These are phyloP conservation scores for Termitomyces sp. DNA, from an alignment of 768 basidiomycete species.

Conservation along the genomic window DNA sequence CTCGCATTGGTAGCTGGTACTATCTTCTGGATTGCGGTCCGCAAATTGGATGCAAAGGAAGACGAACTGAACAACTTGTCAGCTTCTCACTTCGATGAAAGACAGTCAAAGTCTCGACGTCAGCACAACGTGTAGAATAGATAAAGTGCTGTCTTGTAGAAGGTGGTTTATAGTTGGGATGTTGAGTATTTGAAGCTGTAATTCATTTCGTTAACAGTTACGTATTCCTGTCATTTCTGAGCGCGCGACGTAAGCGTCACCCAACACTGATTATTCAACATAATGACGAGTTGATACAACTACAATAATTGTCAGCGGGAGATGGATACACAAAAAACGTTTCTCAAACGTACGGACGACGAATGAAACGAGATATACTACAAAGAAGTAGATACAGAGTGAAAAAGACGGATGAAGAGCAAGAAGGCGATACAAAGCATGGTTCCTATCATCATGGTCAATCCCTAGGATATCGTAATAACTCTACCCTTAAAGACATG, in stretches of 20 bases:
- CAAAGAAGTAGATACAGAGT: neutral
- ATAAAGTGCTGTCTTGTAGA: neutral
- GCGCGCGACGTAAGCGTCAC: neutral
- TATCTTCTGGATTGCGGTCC: constrained; percentile 50
- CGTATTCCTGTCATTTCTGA: neutral
- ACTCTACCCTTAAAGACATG: too few species aligned
- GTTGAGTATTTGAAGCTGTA: neutral
- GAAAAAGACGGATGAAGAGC: neutral
- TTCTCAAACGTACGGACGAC: neutral
- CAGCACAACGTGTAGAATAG: neutral
- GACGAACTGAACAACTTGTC: constrained; percentile 54
- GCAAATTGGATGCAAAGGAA: constrained; percentile 57
- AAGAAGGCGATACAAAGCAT: neutral
- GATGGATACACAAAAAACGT: neutral
- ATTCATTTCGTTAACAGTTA: neutral
- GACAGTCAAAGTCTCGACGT: neutral
- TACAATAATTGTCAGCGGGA: neutral
- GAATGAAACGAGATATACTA: too few species aligned
- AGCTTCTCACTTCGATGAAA: neutral
- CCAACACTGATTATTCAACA: neutral
- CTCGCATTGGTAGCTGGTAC: constrained; percentile 49
- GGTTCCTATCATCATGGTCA: neutral
- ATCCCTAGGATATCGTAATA: neutral
- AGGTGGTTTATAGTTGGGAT: neutral
- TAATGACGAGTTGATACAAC: too few species aligned